Conservation (phyloP, 495 filamentous ascomycete genomes). For the Polyplosphaeria fusca region DNA sequence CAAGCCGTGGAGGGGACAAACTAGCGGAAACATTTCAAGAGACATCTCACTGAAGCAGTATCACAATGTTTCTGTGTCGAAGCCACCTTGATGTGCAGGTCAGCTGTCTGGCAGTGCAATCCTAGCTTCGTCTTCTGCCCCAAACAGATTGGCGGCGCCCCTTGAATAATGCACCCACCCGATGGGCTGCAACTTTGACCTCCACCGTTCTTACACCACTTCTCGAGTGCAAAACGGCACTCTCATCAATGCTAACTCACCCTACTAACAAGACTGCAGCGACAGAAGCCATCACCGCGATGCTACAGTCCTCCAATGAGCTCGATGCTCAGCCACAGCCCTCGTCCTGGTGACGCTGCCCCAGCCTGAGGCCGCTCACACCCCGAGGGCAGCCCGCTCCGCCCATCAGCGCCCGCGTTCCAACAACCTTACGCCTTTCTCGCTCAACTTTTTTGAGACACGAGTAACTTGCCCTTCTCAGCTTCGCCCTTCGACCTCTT, state of each 20-base stretch:
- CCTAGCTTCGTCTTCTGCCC: neutral
- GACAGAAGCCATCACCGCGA: slow-evolving; percentile 15
- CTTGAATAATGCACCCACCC: slow-evolving; percentile 25
- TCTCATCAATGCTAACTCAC: slow-evolving; percentile 13
- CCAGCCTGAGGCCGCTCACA: too few relatives aligned
- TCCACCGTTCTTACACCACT: slow-evolving; percentile 13
- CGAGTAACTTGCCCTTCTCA: neutral
- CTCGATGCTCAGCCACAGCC: slow-evolving; percentile 8
- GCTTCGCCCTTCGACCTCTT: neutral
- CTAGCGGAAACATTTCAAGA: too few relatives aligned
- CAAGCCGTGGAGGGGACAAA: too few relatives aligned
- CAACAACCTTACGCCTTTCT: neutral
- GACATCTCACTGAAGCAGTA: too few relatives aligned
- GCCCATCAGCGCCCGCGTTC: neutral
- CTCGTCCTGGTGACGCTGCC: neutral
- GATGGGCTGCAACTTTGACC: slow-evolving; percentile 17
- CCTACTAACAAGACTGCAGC: slow-evolving; percentile 19
- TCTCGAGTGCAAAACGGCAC: neutral
- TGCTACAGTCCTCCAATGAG: neutral
- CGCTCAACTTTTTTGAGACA: neutral
- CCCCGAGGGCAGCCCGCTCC: too few relatives aligned
- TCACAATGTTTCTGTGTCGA: too few relatives aligned
- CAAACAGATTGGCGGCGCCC: slow-evolving; percentile 16
- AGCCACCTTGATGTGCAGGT: too few relatives aligned
- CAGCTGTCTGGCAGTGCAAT: too few relatives aligned